Evolutionary conservation across 2,329 filamentous ascomycete genomes (phyloP).

Genomic region (Pyricularia pennisetigena): DNA sequence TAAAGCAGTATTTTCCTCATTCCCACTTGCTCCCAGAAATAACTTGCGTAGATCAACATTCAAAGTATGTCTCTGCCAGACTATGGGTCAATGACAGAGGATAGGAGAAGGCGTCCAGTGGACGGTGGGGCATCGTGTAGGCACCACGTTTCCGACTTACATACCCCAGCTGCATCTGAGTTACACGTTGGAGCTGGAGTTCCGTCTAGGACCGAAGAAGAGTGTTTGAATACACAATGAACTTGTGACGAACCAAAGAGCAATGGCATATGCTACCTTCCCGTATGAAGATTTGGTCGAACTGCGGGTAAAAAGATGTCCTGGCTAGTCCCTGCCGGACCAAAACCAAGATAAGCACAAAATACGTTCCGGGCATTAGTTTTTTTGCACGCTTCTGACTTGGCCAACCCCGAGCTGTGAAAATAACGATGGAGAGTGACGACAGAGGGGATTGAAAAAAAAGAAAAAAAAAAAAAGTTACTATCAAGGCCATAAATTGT

Average conservation of each 20-base stretch:
- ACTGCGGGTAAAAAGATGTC: neutral
- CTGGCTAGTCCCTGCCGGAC: neutral
- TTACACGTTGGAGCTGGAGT: neutral
- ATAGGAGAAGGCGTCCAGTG: too few relatives aligned
- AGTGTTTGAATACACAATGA: neutral
- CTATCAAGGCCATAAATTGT: neutral
- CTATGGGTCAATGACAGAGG: too few relatives aligned
- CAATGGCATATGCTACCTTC: neutral
- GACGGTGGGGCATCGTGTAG: too few relatives aligned
- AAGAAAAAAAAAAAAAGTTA: too few relatives aligned
- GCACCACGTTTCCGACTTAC: too few relatives aligned
- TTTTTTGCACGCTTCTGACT: neutral
- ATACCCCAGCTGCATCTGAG: neutral
- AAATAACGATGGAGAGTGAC: neutral
- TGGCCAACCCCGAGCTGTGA: neutral
- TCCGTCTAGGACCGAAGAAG: neutral
- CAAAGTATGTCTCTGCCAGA: too few relatives aligned
- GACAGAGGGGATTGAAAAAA: neutral
- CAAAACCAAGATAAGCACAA: too few relatives aligned
- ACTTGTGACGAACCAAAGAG: neutral
- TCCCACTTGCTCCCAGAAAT: neutral
- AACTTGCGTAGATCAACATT: too few relatives aligned
- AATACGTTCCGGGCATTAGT: neutral
- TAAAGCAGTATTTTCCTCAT: neutral
- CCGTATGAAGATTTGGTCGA: neutral